Conservation (phyloP, 495 filamentous ascomycete species). For the Aspergillus bridgeri region DNA sequence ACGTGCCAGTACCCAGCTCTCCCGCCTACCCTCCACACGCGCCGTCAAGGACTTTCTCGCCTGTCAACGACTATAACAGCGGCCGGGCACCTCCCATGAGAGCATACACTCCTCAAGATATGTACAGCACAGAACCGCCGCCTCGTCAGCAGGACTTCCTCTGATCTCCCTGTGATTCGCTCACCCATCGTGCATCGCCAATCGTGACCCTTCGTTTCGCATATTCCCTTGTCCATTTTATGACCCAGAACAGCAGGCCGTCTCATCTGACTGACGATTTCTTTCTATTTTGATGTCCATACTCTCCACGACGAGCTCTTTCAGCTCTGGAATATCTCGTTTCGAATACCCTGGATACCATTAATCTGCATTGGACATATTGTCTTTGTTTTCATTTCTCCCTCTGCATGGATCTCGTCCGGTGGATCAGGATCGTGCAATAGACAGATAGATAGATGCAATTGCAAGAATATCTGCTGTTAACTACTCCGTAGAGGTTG, state of each 20-base stretch:
- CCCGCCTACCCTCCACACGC: constrained; percentile 4
- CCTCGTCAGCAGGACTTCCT: constrained; percentile 9
- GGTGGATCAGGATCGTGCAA: not conserved
- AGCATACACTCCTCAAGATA: constrained; percentile 9
- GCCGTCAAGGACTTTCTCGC: not conserved
- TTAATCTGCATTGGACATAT: not conserved
- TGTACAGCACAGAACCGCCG: not conserved
- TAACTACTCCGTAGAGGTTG: not conserved
- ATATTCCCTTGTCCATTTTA: not conserved
- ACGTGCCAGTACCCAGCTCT: not conserved
- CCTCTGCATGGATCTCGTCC: not conserved
- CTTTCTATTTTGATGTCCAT: constrained; percentile 3
- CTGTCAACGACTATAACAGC: constrained; percentile 7
- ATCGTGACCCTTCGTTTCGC: not conserved
- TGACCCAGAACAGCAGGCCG: not conserved
- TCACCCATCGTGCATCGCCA: too few relatives aligned
- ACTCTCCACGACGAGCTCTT: constrained; percentile 10
- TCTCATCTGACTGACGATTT: not conserved
- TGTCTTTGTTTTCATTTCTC: not conserved
- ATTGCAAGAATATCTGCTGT: not conserved
- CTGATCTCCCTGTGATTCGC: not conserved
- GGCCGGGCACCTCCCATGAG: constrained; percentile 3
- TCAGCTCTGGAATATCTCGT: not conserved
- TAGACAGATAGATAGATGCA: constrained; percentile 8
- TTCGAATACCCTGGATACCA: constrained; percentile 3